Evolutionary conservation across 805 yeast genomes (phyloP), one percentile per base, ranked within the genome.

Genomic region (Pichia sporocuriosa): DNA sequence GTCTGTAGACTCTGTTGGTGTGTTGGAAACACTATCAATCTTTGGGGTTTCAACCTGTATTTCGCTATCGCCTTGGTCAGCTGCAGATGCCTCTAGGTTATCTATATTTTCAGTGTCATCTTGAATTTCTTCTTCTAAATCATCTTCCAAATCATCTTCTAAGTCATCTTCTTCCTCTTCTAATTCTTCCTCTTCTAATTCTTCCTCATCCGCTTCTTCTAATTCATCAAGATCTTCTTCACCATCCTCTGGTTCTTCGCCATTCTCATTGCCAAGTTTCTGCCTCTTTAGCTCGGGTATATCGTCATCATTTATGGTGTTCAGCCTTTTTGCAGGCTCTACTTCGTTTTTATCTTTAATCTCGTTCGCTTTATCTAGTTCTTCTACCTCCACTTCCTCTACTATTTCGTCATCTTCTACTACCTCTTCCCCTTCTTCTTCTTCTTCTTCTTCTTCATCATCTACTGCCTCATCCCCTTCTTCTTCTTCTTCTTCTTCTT

Each of bases 321-420:
- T 71, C 11, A 56, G 72, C 6, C 52, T 70, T 4, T 57, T 71
- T 1, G 56, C 70, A 11, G 54, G 67, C 2, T 61, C 75, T 19
- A 57, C 69, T 8, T 58, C 76, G 3, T 53, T 74, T 12, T 58
- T 72, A 4, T 67, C 79, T 3, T 70, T 13, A n/a, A n/a, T n/a
- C n/a, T n/a, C n/a, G n/a, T n/a, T n/a, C n/a, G n/a, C n/a, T n/a
- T n/a, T n/a, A n/a, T n/a, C n/a, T n/a, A n/a, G n/a, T n/a, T n/a
- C n/a, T n/a, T n/a, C n/a, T n/a, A n/a, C 78, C 52, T 57, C 56
- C 7, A 35, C 30, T n/a, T 25, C 37, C 42, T 54, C 51, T 6
- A 35, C 46, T 1, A n/a, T n/a, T n/a, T 13, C 35, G 5, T 42
- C 46, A 3, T 37, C 49, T 12, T 50, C 63, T 10, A 47, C 59